Evolutionary conservation across 768 basidiomycete genomes (phyloP), one percentile per base, ranked within the genome.

Genomic region (Dioszegia crocea): DNA sequence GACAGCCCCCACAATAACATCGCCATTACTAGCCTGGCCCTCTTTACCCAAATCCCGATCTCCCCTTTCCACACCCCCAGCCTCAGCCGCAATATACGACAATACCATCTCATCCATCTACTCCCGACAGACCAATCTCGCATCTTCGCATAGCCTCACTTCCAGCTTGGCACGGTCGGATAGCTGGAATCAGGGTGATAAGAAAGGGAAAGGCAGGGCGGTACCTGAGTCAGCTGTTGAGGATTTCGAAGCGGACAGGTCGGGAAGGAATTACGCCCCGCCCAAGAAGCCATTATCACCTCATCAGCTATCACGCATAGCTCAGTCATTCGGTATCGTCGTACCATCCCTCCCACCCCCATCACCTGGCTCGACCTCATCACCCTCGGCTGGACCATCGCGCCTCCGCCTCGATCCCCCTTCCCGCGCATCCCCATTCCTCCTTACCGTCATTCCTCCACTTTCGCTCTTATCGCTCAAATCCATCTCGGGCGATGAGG

Each of bases 241-340:
- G 9, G 31, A 40, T 4, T 26, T 57, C 9, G 38, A 55, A 8
- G 49, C 40, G 11, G 59, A 53, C n/a, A 19, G 14, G 26, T 41
- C 41, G 12, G 50, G 49, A 21, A 65, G 62, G 27, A 27, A 46
- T 14, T 74, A 74, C 62, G 59, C 47, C 19, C 72, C 72, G 19
- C 72, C 72, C 4, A 62, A 52, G 38, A 53, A 63, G 50, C 72
- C 72, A 3, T 51, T 74, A 2, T 45, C 54, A 3, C 72, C 72
- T 9, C 51, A 61, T 31, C 69, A 69, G 50, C 60, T 74, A 24
- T 70, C 69, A 12, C 54, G 72, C 6, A 74, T 74, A 11, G 72
- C 72, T 16, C 72, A 74, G 46, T 67, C 65, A 2, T 71, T 74
- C 59, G 72, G 72, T 17, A 71, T 74, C 43, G 63, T 66, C 63